Evolutionary conservation across 495 filamentous ascomycete genomes (phyloP).

Genomic region (Lasiosphaeria ovina): DNA sequence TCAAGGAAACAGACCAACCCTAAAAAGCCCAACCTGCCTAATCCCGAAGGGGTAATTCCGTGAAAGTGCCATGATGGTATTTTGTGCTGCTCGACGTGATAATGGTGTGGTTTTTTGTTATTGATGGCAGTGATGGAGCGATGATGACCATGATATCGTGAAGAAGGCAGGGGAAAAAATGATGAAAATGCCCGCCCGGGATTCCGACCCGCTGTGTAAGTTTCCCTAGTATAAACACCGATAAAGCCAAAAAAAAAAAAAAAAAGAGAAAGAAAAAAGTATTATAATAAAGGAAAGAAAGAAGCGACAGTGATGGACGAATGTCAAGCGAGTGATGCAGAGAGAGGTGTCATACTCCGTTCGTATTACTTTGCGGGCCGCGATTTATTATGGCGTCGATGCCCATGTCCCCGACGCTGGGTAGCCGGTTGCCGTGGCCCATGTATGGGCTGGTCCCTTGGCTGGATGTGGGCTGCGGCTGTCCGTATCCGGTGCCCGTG

Average conservation of each 20-base stretch:
- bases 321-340: conserved; percentile 3
- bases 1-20: no score
- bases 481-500: conserved; percentile 29
- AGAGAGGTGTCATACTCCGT: conserved; percentile 10
- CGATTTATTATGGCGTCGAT: conserved; percentile 56
- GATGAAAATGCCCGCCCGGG: no score
- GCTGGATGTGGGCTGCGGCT: conserved; percentile 23
- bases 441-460: conserved; percentile 48
- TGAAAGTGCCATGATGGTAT: no score
- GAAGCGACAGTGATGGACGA: conserved; percentile 1
- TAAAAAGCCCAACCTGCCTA: no score
- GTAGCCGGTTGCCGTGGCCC: conserved; percentile 44
- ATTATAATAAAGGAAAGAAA: conserved; percentile 8
- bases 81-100: no score
- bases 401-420: conserved; percentile 53
- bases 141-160: no score
- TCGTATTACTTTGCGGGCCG: conserved; percentile 22
- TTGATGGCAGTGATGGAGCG: no score
- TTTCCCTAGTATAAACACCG: neutral
- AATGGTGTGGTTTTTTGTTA: no score
- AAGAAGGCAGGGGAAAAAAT: no score
- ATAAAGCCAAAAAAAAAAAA: conserved; percentile 3
- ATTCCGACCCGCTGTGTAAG: no score
- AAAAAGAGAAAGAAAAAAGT: conserved; percentile 7
- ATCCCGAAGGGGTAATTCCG: no score